phyloP scores from a whole-genome alignment of 257 asterid species.

The Orobanche coerulescens region DNA sequence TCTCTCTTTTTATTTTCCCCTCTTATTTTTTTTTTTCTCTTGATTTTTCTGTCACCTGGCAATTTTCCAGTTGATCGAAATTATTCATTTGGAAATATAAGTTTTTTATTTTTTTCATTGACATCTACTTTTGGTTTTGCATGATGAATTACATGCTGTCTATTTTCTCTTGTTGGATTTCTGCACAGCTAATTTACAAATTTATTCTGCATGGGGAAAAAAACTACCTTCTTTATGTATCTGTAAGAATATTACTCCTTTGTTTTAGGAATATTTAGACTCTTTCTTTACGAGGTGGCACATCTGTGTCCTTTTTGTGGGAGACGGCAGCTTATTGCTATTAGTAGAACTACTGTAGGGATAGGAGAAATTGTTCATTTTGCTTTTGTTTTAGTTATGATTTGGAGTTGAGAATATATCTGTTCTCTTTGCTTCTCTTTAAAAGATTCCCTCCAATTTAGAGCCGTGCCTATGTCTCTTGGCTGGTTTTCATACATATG shows the following conservation, averaged over 20 bases:
- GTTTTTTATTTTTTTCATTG: neutral
- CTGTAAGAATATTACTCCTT: no score
- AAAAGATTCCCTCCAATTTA: neutral
- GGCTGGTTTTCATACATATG: neutral
- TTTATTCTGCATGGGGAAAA: no score
- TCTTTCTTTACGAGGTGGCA: neutral
- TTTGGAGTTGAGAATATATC: neutral
- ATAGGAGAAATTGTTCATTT: neutral
- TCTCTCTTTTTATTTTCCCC: no score
- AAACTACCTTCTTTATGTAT: no score
- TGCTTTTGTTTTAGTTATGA: neutral
- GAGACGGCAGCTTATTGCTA: no score
- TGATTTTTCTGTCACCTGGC: slow-evolving; percentile 1
- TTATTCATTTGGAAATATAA: neutral
- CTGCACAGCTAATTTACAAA: no score
- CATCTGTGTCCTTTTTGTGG: no score
- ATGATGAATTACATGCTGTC: neutral
- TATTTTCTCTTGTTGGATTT: neutral
- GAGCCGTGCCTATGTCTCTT: neutral
- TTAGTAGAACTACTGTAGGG: neutral
- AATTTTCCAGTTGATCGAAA: neutral
- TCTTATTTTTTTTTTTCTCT: slow-evolving; percentile 11
- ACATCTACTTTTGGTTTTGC: neutral
- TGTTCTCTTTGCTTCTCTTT: neutral
- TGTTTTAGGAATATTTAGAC: neutral